These are phyloP conservation scores for Leptosphaerulina australis DNA, from an alignment of 2,329 filamentous ascomycete species.

Conservation along the genomic window DNA sequence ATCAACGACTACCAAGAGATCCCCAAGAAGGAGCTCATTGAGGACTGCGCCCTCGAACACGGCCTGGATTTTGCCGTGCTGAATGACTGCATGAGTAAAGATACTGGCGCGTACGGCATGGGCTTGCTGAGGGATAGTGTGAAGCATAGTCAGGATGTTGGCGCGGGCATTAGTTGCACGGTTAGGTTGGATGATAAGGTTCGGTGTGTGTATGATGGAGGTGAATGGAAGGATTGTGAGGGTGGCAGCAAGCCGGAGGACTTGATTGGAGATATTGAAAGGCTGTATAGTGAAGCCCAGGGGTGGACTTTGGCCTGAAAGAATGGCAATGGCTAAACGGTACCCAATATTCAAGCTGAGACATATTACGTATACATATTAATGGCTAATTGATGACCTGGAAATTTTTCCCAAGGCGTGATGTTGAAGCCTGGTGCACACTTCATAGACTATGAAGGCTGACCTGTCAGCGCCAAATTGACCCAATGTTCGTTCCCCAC, in stretches of 20 bases:
- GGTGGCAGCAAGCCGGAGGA: constrained; percentile 70
- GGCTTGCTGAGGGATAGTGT: constrained; percentile 72
- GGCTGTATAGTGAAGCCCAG: constrained; percentile 59
- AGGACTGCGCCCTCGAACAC: constrained; percentile 89
- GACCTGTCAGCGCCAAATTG: too few species aligned
- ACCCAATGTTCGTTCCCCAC: constrained; percentile 12
- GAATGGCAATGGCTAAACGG: neutral
- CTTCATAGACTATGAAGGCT: too few species aligned
- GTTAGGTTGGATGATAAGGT: constrained; percentile 73
- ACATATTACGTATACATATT: neutral
- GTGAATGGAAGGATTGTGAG: constrained; percentile 80
- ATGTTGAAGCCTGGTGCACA: too few species aligned
- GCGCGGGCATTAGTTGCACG: constrained; percentile 57
- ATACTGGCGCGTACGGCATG: constrained; percentile 74
- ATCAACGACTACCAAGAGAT: constrained; percentile 77
- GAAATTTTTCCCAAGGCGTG: neutral
- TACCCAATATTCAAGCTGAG: neutral
- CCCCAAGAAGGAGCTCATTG: constrained; percentile 75
- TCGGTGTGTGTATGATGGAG: constrained; percentile 82
- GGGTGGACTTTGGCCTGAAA: constrained; percentile 31
- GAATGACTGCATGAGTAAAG: constrained; percentile 79
- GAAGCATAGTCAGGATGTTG: constrained; percentile 60
- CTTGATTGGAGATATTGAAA: constrained; percentile 77
- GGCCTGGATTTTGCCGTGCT: constrained; percentile 81
- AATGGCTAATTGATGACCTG: neutral